A percentile compares a stretch with the other conserved stretches of the same genome.
phyloP scores from a whole-genome alignment of 441 rosid species.

The Jatropha multifida region DNA sequence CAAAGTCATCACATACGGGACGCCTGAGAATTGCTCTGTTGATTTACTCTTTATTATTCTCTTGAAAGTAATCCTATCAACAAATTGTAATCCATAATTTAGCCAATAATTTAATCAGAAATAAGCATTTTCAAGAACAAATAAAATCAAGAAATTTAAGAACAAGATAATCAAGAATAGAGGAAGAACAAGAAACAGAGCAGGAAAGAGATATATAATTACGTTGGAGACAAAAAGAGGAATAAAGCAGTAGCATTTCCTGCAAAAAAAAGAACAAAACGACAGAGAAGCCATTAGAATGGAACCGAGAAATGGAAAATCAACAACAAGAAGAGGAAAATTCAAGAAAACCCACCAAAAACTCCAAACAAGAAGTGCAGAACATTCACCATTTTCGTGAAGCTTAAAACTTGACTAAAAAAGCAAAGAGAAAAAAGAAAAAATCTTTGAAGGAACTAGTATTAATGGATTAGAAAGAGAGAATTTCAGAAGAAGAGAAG shows the following conservation, averaged over 20 bases:
- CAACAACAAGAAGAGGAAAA: slow-evolving; percentile 7
- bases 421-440: background rate
- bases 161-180: background rate
- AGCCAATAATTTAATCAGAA: background rate
- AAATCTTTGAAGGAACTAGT: slow-evolving; percentile 8
- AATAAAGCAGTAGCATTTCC: slow-evolving; percentile 93
- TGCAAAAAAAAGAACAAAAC: slow-evolving; percentile 31
- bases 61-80: slow-evolving; percentile 78
- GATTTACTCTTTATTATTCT: slow-evolving; percentile 64
- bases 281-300: background rate
- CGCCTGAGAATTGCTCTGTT: slow-evolving; percentile 86
- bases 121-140: background rate
- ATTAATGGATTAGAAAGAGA: background rate
- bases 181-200: slow-evolving; percentile 1
- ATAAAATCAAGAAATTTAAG: background rate
- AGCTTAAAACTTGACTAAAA: background rate
- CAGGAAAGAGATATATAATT: slow-evolving; percentile 16
- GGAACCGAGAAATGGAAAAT: background rate
- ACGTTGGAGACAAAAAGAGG: slow-evolving; percentile 90
- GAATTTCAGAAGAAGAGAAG: slow-evolving; percentile 2
- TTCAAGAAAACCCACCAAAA: slow-evolving; percentile 50
- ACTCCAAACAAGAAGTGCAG: slow-evolving; percentile 78
- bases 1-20: slow-evolving; percentile 88
- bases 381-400: slow-evolving; percentile 48
- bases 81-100: background rate